These are phyloP conservation scores for Phialophora chinensis DNA, from an alignment of 2,329 filamentous ascomycete genomes.

Conservation along the genomic window DNA sequence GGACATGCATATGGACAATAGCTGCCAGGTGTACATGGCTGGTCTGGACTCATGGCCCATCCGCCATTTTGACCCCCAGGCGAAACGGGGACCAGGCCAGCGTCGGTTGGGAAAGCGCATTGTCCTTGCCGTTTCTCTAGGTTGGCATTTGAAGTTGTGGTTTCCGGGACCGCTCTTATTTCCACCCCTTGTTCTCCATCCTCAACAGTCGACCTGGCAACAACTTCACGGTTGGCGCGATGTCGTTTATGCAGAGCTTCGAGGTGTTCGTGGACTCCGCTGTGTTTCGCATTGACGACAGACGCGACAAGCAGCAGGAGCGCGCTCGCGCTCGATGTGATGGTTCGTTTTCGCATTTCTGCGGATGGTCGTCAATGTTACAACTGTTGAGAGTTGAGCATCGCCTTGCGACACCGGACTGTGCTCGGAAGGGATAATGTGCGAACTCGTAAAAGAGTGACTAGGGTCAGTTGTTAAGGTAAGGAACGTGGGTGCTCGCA, in stretches of 20 bases:
- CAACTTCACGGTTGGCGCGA: conserved; percentile 42
- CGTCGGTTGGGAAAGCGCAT: conserved; percentile 71
- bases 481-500: conserved; percentile 39
- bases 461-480: conserved; percentile 37
- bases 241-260: conserved; percentile 45
- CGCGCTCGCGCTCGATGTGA: conserved; percentile 44
- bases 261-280: conserved; percentile 41
- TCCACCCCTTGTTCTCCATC: conserved; percentile 38
- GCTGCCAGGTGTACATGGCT: conserved; percentile 67
- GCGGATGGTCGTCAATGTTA: conserved; percentile 13
- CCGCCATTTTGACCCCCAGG: conserved; percentile 70
- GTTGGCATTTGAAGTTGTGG: conserved; percentile 24
- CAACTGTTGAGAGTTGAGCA: conserved; percentile 19
- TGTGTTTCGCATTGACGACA: conserved; percentile 40
- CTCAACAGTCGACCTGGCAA: conserved; percentile 39
- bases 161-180: conserved; percentile 31
- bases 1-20: conserved; percentile 82
- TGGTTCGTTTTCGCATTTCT: conserved; percentile 40
- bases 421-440: conserved; percentile 4
- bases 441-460: conserved; percentile 35
- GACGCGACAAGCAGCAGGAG: conserved; percentile 48
- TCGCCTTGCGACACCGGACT: conserved; percentile 26
- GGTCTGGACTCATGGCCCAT: conserved; percentile 80
- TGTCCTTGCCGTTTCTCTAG: conserved; percentile 61
- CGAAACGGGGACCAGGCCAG: conserved; percentile 71